Conservation (phyloP, 2,329 filamentous ascomycete species). For the Colletotrichum trifolii region DNA sequence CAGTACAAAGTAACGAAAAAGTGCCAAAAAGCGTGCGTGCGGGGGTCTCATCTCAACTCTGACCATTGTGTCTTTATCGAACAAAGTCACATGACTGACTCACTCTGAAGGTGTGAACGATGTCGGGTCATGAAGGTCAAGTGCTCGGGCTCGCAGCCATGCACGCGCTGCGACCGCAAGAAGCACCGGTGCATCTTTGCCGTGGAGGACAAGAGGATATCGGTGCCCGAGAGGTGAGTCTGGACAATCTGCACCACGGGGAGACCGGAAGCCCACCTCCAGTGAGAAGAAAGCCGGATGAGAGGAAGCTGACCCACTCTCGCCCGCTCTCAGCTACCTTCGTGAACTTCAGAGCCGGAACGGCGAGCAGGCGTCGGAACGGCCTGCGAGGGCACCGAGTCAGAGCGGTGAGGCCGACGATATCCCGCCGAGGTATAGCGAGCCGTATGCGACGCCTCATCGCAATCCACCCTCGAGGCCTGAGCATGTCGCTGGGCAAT, state of each 20-base stretch:
- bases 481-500: constrained; percentile 3
- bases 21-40: constrained; percentile 37
- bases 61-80: too few species aligned
- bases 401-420: constrained; percentile 6
- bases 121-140: constrained; percentile 41
- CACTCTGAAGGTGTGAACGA: constrained; percentile 37
- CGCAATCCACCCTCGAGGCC: background rate
- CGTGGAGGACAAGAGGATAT: constrained; percentile 38
- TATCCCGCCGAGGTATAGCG: constrained; percentile 4
- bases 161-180: constrained; percentile 38
- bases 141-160: constrained; percentile 40
- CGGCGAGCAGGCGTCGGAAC: constrained; percentile 22
- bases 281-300: too few species aligned
- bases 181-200: constrained; percentile 40
- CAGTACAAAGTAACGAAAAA: constrained; percentile 38
- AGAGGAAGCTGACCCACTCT: constrained; percentile 12
- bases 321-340: constrained; percentile 23
- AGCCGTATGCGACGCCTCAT: constrained; percentile 22
- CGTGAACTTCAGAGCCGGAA: constrained; percentile 35
- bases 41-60: background rate
- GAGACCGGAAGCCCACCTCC: too few species aligned
- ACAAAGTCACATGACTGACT: constrained; percentile 17
- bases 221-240: constrained; percentile 39
- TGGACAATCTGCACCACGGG: background rate
- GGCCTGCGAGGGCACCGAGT: constrained; percentile 12